These are phyloP conservation scores for Botrytis deweyae DNA, from an alignment of 2,329 filamentous ascomycete genomes.

Conservation along the genomic window DNA sequence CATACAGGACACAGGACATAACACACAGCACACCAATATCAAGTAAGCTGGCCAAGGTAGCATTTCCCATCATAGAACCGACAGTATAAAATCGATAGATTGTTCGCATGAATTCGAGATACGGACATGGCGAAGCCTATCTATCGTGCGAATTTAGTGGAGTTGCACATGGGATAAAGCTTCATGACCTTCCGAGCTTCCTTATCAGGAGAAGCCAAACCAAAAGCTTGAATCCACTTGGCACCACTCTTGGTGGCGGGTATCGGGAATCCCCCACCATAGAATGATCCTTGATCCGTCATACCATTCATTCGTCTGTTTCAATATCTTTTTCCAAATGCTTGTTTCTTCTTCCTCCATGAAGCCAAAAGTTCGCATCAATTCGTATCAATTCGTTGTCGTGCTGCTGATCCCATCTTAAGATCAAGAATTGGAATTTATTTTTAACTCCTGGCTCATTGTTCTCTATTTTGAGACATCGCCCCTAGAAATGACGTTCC, in stretches of 20 bases:
- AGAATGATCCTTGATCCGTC: neutral
- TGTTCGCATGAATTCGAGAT: neutral
- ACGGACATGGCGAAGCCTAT: neutral
- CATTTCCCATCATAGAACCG: neutral
- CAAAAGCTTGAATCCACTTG: conserved; percentile 6
- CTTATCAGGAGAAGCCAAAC: conserved; percentile 12
- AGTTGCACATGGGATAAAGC: conserved; percentile 2
- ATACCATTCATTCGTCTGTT: neutral
- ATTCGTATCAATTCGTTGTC: neutral
- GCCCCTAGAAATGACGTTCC: neutral
- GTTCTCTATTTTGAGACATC: neutral
- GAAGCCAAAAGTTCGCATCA: neutral
- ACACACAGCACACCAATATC: neutral
- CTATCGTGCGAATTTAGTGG: conserved; percentile 7
- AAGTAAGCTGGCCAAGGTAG: conserved; percentile 9
- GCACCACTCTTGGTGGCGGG: neutral
- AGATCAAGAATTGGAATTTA: conserved; percentile 3
- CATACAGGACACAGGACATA: neutral
- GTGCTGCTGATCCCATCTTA: neutral
- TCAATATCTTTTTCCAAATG: neutral
- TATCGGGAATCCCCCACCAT: conserved; percentile 8
- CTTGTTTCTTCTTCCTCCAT: neutral
- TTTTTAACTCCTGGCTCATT: neutral
- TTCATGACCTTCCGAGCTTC: conserved; percentile 16
- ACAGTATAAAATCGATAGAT: conserved; percentile 8